Conservation (phyloP, 1,284 basidiomycete genomes). For the Tilletia indica region DNA sequence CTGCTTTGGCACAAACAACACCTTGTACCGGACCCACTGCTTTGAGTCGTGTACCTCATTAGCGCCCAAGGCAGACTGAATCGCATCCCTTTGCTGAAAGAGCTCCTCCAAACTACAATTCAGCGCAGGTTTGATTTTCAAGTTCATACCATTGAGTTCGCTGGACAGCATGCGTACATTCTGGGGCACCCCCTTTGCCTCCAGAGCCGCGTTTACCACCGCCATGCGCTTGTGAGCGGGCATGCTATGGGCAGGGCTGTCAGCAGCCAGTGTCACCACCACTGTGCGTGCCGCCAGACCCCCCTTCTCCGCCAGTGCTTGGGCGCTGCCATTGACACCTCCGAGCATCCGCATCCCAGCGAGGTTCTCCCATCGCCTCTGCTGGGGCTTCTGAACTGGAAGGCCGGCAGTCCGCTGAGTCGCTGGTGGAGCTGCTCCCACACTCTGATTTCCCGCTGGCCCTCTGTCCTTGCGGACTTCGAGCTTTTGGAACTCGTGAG, state of each 20-base stretch:
- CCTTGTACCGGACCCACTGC: background rate
- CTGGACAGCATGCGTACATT: background rate
- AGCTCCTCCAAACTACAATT: background rate
- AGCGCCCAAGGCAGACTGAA: background rate
- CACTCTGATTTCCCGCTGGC: too few species aligned
- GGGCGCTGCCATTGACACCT: too few species aligned
- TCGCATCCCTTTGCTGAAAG: background rate
- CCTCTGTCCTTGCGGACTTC: too few species aligned
- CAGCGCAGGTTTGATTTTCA: constrained; percentile 1
- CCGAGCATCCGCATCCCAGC: too few species aligned
- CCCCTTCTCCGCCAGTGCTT: too few species aligned
- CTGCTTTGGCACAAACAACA: background rate
- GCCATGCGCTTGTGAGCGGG: background rate
- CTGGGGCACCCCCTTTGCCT: background rate
- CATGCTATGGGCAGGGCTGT: background rate
- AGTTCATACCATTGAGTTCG: background rate
- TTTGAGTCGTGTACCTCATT: background rate
- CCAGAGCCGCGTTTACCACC: background rate
- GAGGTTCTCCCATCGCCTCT: too few species aligned
- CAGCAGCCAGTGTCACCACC: background rate
- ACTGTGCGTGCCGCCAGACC: background rate
- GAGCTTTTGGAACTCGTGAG: background rate
- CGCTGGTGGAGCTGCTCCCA: too few species aligned
- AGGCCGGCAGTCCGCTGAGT: too few species aligned
- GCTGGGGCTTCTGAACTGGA: too few species aligned